Percentiles rank a stretch among this genome's conserved stretches.
These are phyloP conservation scores for Paragyromitra xinjiangensis DNA, from an alignment of 495 filamentous ascomycete genomes.

Conservation along the genomic window DNA sequence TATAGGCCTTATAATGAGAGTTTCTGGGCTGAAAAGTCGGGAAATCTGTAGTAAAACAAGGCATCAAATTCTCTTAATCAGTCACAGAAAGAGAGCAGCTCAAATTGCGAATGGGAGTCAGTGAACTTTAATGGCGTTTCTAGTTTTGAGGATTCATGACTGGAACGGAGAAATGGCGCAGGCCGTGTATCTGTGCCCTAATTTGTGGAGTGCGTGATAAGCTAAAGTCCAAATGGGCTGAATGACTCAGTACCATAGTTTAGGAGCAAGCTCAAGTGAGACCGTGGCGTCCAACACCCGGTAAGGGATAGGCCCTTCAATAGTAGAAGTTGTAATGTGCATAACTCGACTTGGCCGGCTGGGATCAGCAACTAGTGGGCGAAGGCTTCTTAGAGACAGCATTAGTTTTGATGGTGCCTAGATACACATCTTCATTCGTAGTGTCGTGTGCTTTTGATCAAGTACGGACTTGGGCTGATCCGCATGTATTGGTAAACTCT, in stretches of 20 bases:
- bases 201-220: neutral
- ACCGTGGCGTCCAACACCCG: neutral
- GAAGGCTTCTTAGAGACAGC: neutral
- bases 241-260: neutral
- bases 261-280: neutral
- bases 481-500: neutral
- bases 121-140: neutral
- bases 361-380: neutral
- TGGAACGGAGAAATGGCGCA: neutral
- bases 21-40: neutral
- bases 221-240: neutral
- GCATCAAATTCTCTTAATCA: neutral
- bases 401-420: neutral
- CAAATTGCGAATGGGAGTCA: neutral
- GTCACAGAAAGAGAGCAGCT: neutral
- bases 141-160: neutral
- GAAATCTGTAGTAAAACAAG: neutral
- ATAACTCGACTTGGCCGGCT: neutral
- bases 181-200: neutral
- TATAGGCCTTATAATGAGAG: neutral
- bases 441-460: neutral
- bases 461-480: neutral
- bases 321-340: neutral
- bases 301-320: neutral
- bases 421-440: neutral